Base-by-base conservation (phyloP, 2,329 filamentous ascomycete species). In the Exophiala dermatitidis region DNA sequence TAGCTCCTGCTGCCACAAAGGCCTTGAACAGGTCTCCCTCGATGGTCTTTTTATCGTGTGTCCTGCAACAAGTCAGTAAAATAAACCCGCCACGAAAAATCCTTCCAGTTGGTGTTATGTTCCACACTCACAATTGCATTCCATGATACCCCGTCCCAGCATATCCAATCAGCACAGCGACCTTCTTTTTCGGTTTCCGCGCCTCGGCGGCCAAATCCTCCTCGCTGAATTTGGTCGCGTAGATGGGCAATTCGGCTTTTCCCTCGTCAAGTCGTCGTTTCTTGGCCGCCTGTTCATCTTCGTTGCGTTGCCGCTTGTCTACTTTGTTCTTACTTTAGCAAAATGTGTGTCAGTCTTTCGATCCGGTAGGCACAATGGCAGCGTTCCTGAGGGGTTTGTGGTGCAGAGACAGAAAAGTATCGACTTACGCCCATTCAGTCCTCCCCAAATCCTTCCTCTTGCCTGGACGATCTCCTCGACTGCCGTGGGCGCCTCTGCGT, bases 91-190 rank as follows among this genome's bases (percentile, higher is more conserved):
- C 19, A 19, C 19, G 19, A 19, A 19, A 19, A 19, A 38, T 7
- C 31, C 19, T 30, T 32, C 63, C 63, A 28, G 63, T 66, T 53
- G 29, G 42, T 43, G 38, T 42, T 29, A 8, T 5, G 40, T n/a
- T n/a, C 37, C 19, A 46, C 52, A 4, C 69, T 49, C 62, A 75
- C 72, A 98, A 86, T 73, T 98, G 93, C 84, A 98, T 94, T 65
- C 93, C 93, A 72, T 89, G 90, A 76, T 98, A 98, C 10, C 93
- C 93, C 6, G 89, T 95, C 46, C 93, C 93, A 4, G 90, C 90
- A 70, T 98, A 98, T 10, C 93, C 93, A 63, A 98, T 84, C 76
- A 97, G 75, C 32, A 98, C 90, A 38, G 91, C 93, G 46, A 96
- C 91, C 75, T 98, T 98, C 70, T 88, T 84, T 78, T 98, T 98